Base-by-base conservation (phyloP, 2,329 filamentous ascomycete species). In the Fusarium buxicola region DNA sequence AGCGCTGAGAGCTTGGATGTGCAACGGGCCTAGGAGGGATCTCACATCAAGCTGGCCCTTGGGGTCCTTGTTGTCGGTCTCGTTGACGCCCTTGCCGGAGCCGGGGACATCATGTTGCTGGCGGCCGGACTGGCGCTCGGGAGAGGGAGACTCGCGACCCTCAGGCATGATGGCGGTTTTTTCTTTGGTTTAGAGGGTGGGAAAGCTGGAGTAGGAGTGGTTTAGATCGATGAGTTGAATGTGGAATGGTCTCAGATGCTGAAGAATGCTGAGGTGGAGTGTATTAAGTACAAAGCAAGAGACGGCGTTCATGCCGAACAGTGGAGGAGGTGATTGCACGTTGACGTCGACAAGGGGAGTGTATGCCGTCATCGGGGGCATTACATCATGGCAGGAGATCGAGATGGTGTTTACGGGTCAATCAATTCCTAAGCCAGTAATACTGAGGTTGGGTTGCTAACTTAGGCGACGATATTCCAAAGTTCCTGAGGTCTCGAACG, bases 71-170 rank as follows among this genome's bases (percentile, higher is more conserved):
- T 80, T 72, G 10, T 82, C 80, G 39, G 44, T 30, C 28, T 86
- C 80, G 63, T 87, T 79, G 69, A 84, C 80, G 43, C 85, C 84
- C 68, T 87, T 82, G 54, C 87, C 86, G 1, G 81, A 78, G n/a
- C 76, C 85, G 3, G 87, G 82, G 11, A 84, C 73, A 8, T 85
- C 85, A 63, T 85, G 79, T 56, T 86, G 77, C 79, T 95, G 92
- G 52, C 81, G 77, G 58, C 85, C 88, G 32, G 82, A 79, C 78
- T 92, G 91, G 66, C 76, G 74, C 79, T 91, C 87, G 25, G 91
- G 91, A 48, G 88, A 80, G 61, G 92, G 93, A 28, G 92, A 96
- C 78, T 96, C 85, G 73, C 89, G 88, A 75, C 91, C 90, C 77
- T 85, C 77, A 72, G 90, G 88, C 90, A 92, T 92, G 72, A 65